Base-by-base conservation (phyloP, 208 protist genomes). In the Perkinsela sp. region DNA sequence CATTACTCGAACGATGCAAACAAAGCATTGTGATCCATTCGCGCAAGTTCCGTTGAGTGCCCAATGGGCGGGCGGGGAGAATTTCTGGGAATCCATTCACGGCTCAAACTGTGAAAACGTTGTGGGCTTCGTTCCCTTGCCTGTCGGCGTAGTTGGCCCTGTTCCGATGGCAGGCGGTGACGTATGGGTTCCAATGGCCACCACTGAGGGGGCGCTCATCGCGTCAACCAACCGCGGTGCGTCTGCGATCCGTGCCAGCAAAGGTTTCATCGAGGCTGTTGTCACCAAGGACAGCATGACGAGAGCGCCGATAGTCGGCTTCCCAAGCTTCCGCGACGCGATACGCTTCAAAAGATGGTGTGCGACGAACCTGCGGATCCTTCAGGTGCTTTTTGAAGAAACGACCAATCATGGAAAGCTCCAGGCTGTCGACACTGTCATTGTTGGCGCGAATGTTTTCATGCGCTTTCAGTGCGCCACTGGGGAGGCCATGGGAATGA, bases 401-500 rank as follows among this genome's bases (percentile, higher is more conserved):
- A 96, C 93, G 13, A 90, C 88, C 15, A 83, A 90, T 71, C 97
- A 95, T 75, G 93, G 83, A 1, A 83, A 90, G 73, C 84, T 97
- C 1, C 73, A 80, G 31, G 83, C 77, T 70, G 72, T 90, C 29
- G 90, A 92, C 72, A 87, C 85, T 31, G 80, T 77, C 2, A 71
- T 96, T 29, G 82, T 85, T 1, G 94, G 94, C 6, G 75, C 81
- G 66, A 88, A 88, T 31, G 83, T 95, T 28, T 92, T 93, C 73
- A 69, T 96, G 31, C 90, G 94, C 65, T 97, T 98, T 78, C 75
- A 73, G 66, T 90, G 88, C 69, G 80, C 81, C 32, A 93, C 88
- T 0, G 96, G 95, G 13, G 96, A 98, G 78, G 96, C 96, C 2
- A 98, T 98, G 95, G 96, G 96, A 28, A 98, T 98, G 95, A 98